phyloP scores from a whole-genome alignment of 352 stramenopile species.

The Globisporangium recalcitrans region DNA sequence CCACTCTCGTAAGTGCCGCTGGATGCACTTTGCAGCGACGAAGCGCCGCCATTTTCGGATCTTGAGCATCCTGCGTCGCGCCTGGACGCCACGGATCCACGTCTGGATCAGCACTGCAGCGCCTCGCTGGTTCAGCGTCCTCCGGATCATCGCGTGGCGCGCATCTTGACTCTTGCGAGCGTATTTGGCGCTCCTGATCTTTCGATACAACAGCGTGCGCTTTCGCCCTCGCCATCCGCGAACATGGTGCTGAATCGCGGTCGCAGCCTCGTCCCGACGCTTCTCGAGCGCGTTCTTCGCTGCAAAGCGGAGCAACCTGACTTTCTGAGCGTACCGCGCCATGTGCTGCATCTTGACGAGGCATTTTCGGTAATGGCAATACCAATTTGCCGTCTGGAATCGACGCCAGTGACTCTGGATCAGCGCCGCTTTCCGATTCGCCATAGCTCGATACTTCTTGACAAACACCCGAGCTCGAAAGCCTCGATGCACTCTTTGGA shows the following conservation, averaged over 20 bases:
- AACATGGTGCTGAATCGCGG: constrained; percentile 36
- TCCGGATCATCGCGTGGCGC: constrained; percentile 39
- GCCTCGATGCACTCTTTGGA: constrained; percentile 44
- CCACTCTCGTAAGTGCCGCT: constrained; percentile 50
- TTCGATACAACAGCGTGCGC: constrained; percentile 54
- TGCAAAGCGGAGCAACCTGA: constrained; percentile 25
- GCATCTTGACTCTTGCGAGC: constrained; percentile 52
- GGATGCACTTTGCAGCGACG: constrained; percentile 39
- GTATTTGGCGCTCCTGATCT: constrained; percentile 52
- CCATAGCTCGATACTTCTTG: constrained; percentile 23
- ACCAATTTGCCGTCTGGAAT: constrained; percentile 18
- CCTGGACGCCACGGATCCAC: constrained; percentile 40
- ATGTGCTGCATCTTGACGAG: constrained; percentile 39
- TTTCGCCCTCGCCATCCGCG: constrained; percentile 46
- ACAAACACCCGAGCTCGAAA: constrained; percentile 28
- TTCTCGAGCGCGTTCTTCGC: constrained; percentile 23
- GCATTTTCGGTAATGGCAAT: constrained; percentile 22
- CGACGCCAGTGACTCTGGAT: constrained; percentile 47
- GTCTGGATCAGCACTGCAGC: constrained; percentile 42
- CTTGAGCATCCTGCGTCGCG: constrained; percentile 35
- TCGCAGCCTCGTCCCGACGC: constrained; percentile 27
- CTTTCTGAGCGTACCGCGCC: constrained; percentile 29
- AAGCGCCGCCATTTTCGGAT: constrained; percentile 38
- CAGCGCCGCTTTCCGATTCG: constrained; percentile 17
- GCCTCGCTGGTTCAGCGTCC: constrained; percentile 38